phyloP scores from a whole-genome alignment of 352 stramenopile species.

The Peronospora destructor region DNA sequence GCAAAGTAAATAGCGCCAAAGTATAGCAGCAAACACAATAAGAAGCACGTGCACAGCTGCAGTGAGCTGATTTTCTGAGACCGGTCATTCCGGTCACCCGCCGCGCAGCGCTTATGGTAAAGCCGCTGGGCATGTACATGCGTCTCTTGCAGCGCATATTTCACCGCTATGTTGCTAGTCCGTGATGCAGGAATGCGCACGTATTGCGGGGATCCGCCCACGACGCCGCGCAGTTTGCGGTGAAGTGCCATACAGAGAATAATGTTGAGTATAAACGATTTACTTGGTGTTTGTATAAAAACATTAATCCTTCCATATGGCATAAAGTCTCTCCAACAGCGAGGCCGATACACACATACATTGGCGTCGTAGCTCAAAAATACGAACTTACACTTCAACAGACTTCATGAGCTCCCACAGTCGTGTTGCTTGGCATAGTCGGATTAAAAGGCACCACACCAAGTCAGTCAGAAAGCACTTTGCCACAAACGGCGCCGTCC shows the following conservation, averaged over 20 bases:
- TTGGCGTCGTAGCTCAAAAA: too few relatives aligned
- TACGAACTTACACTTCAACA: too few relatives aligned
- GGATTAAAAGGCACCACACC: not conserved
- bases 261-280: too few relatives aligned
- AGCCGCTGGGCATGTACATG: slow-evolving; percentile 11
- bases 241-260: too few relatives aligned
- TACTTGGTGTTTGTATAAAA: too few relatives aligned
- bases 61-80: slow-evolving; percentile 37
- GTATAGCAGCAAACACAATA: slow-evolving; percentile 47
- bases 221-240: too few relatives aligned
- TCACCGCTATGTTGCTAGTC: slow-evolving; percentile 4
- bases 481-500: slow-evolving; percentile 13
- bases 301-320: too few relatives aligned
- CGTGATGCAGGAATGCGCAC: slow-evolving; percentile 27
- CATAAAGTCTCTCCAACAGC: too few relatives aligned
- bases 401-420: too few relatives aligned
- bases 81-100: slow-evolving; percentile 4
- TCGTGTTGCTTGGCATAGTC: too few relatives aligned
- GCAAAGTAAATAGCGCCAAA: slow-evolving; percentile 47
- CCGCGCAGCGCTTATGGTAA: slow-evolving; percentile 17
- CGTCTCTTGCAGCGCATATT: slow-evolving; percentile 18
- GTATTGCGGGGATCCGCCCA: slow-evolving; percentile 25
- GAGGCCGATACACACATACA: too few relatives aligned
- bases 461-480: slow-evolving; percentile 20
- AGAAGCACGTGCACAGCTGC: slow-evolving; percentile 46